Percentiles rank a stretch among this genome's conserved stretches.
Evolutionary conservation across 768 basidiomycete species (phyloP).

Genomic region (Lactarius sp.): DNA sequence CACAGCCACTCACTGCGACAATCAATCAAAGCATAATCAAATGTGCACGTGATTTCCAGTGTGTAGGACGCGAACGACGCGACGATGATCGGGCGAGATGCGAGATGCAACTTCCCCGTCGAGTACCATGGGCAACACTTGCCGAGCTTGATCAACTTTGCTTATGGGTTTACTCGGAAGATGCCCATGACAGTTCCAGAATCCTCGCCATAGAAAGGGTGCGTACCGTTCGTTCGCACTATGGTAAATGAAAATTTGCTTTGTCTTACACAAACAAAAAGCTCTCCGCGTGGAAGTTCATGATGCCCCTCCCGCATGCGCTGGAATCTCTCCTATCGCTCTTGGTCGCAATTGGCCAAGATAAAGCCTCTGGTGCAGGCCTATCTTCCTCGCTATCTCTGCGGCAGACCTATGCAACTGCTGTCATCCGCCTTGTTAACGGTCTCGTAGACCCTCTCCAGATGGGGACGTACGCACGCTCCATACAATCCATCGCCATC

Average conservation of each 20-base stretch:
- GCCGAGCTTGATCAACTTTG: constrained; percentile 72
- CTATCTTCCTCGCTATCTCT: constrained; percentile 43
- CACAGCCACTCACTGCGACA: too few species aligned
- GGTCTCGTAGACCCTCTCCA: constrained; percentile 94
- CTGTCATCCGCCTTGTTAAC: constrained; percentile 87
- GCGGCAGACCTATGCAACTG: constrained; percentile 74
- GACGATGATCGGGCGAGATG: background rate
- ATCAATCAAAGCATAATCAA: too few species aligned
- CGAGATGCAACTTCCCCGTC: constrained; percentile 49
- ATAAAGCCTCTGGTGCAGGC: constrained; percentile 33
- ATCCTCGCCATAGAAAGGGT: constrained; percentile 60
- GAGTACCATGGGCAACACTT: constrained; percentile 72
- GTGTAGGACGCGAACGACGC: too few species aligned
- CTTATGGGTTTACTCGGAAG: constrained; percentile 67
- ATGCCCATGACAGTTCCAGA: constrained; percentile 54
- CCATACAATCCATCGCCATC: constrained; percentile 82
- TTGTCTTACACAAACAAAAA: constrained; percentile 29
- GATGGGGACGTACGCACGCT: constrained; percentile 79
- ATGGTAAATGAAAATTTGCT: background rate
- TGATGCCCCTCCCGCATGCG: constrained; percentile 73
- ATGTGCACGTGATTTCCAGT: background rate
- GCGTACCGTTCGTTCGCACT: constrained; percentile 26
- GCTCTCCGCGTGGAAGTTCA: constrained; percentile 78
- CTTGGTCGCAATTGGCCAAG: constrained; percentile 54
- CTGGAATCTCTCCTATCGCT: constrained; percentile 68